Percentiles rank a stretch among this genome's conserved stretches.
Evolutionary conservation across 2,329 filamentous ascomycete species (phyloP).

Genomic region (Alternaria consortialis): DNA sequence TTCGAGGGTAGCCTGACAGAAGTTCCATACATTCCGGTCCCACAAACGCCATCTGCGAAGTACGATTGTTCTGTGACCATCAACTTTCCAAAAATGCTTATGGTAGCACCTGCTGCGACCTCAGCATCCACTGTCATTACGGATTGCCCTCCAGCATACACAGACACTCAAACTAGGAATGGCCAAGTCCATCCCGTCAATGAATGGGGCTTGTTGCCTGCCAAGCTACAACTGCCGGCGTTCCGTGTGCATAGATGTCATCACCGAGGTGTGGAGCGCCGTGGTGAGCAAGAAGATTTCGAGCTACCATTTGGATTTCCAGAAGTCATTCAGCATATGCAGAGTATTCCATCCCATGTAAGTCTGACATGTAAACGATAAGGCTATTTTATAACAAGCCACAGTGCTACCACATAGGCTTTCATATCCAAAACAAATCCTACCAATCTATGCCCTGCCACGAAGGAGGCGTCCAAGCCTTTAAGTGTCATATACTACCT

Average conservation of each 20-base stretch:
- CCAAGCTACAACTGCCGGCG: not conserved
- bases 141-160: not conserved
- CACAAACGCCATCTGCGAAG: not conserved
- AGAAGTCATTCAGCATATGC: not conserved
- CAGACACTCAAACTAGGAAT: not conserved
- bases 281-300: not conserved
- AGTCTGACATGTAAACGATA: not conserved
- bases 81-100: not conserved
- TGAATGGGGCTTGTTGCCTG: not conserved
- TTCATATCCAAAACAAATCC: not conserved
- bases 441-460: not conserved
- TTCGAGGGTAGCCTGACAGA: not conserved
- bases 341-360: not conserved
- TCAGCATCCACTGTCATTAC: not conserved
- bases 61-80: not conserved
- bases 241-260: conserved; percentile 2
- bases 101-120: not conserved
- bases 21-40: not conserved
- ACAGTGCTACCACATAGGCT: not conserved
- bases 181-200: not conserved
- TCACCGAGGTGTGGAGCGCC: not conserved
- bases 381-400: not conserved
- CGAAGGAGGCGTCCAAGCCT: not conserved
- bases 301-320: not conserved
- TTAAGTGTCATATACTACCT: not conserved